Evolutionary conservation across 202 grass and related monocot species (phyloP), one percentile per base, ranked within the genome.

Genomic region (Panicum hallii): DNA sequence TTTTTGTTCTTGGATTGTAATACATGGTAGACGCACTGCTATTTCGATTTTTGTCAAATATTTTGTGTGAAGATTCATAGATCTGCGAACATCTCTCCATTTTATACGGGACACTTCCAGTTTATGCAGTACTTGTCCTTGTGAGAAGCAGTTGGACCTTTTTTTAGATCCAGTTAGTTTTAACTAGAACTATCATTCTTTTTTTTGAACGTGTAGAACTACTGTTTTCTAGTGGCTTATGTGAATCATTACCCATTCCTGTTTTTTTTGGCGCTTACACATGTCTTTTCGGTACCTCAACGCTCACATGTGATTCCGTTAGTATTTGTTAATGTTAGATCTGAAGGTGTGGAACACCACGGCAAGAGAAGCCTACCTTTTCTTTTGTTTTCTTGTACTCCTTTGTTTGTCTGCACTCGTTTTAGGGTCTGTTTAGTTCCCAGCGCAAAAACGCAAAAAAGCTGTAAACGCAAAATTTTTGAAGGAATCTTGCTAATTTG

Each of bases 261-360:
- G 9, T 4, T 36, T 36, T 36, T 7, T 62, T 4, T 1, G 11
- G 11, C 11, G 57, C 11, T 28, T 12, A 28, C 3, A 28, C 4
- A 63, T 7, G 32, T 73, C 3, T 19, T 19, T 34, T 19, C 46
- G 6, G 9, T 16, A 38, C 0, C 8, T 52, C 12, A 32, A 34
- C 28, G 38, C 7, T 16, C 28, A 32, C 30, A n/a, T 22, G 20
- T 4, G 32, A 19, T 55, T 55, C 5, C 1, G 16, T 49, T 56
- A n/a, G 72, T 9, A 55, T 74, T 56, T 57, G 23, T 7, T 57
- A 22, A 23, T 42, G 19, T 22, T 42, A 67, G 28, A 79, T 79
- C 62, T 79, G 77, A 53, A 79, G 45, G 61, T 40, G 30, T 79
- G 47, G 30, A 67, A 53, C 30, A 66, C 20, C 13, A 53, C 32